Evolutionary conservation across 2,329 filamentous ascomycete species (phyloP).

Genomic region (Ophiocordyceps unilateralis): DNA sequence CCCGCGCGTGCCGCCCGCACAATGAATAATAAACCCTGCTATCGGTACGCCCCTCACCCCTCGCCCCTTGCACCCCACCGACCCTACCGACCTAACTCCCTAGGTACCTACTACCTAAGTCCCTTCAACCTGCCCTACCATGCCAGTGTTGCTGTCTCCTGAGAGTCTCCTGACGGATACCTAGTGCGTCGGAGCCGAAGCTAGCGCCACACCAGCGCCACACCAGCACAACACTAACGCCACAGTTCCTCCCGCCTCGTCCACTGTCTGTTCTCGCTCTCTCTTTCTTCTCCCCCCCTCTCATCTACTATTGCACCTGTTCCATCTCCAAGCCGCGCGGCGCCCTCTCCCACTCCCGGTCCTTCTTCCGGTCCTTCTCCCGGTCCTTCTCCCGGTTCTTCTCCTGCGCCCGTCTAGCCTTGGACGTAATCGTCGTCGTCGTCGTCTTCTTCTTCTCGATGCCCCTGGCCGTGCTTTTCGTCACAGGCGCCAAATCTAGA

Average conservation of each 20-base stretch:
- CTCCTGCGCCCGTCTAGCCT: slow-evolving; percentile 9
- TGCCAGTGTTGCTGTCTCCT: too few species aligned
- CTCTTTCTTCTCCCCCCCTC: background rate
- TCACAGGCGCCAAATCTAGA: slow-evolving; percentile 7
- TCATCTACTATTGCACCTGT: slow-evolving; percentile 7
- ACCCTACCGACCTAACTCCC: too few species aligned
- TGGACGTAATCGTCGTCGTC: slow-evolving; percentile 1
- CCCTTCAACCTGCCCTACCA: background rate
- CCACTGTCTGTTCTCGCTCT: background rate
- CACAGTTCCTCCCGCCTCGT: background rate
- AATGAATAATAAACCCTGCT: background rate
- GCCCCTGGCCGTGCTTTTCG: background rate
- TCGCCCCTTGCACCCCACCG: too few species aligned
- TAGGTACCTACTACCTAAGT: too few species aligned
- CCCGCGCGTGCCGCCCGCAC: too few species aligned
- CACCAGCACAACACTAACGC: slow-evolving; percentile 1
- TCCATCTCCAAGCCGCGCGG: slow-evolving; percentile 12
- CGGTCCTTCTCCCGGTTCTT: slow-evolving; percentile 2
- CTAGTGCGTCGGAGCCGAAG: background rate
- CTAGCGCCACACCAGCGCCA: background rate
- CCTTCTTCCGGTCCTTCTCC: slow-evolving; percentile 1
- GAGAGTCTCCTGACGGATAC: too few species aligned
- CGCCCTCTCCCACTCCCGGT: slow-evolving; percentile 6
- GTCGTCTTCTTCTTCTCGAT: background rate
- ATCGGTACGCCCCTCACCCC: background rate